Evolutionary conservation across 371 early-diverging fungal genomes (phyloP), one percentile per base, ranked within the genome.

Genomic region (Rhizomucor miehei): DNA sequence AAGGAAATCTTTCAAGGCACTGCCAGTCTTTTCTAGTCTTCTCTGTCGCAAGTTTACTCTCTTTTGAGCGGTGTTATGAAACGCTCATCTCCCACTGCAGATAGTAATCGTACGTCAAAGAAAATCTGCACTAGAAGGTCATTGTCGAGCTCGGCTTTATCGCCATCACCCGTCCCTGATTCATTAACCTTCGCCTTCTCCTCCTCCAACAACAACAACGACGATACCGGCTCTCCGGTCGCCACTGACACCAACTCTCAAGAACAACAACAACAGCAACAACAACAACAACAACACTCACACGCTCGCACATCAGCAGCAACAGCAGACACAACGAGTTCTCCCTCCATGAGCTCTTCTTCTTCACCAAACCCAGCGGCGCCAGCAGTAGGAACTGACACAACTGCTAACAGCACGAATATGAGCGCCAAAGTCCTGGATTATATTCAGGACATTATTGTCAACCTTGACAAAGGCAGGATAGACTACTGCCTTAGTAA

Each of bases 51-150:
- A 21, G 21, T 19, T 41, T 25, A 12, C 34, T 24, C 29, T 36
- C 34, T 21, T 40, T 52, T 64, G 66, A 55, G 56, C 59, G 60
- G 66, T 66, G 57, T 48, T 60, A 71, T 71, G 71, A 71, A 71
- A 65, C 71, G 71, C 51, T 71, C 71, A 23, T 57, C 59, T 55
- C 54, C 63, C 41, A 48, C 60, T 24, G 53, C 56, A 48, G 56
- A 55, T 49, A 38, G 34, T 69, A 57, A 57, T 56, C 52, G 54
- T 54, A 56, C 43, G 56, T 44, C 59, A 59, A 69, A 60, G 62
- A 69, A 64, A 60, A 36, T 47, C 34, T 60, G 61, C 55, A 40
- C 61, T 51, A 48, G 51, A 55, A 17, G 14, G 48, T 44, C 55
- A 34, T 37, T 29, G 24, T 37, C 51, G 20, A 56, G 45, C 43